Evolutionary conservation across 208 protist species (phyloP).

Genomic region (Acanthamoeba rhysodes): DNA sequence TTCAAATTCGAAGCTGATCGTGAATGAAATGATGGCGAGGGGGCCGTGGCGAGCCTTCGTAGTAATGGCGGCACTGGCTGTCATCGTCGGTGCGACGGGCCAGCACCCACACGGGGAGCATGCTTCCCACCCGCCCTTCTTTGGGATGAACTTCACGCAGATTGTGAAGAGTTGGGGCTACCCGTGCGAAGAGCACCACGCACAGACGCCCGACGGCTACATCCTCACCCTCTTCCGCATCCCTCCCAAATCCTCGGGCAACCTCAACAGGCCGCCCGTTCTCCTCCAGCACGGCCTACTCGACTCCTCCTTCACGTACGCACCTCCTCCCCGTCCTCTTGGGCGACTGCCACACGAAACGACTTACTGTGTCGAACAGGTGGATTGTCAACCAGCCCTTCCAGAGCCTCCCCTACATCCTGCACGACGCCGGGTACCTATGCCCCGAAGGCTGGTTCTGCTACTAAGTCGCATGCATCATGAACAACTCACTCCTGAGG

Average conservation of each 20-base stretch:
- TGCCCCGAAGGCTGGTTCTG: not conserved
- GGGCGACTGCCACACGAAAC: not conserved
- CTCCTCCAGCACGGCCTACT: slow-evolving; percentile 80
- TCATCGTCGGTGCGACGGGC: too few relatives aligned
- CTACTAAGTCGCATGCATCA: too few relatives aligned
- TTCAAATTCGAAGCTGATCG: too few relatives aligned
- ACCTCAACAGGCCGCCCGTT: not conserved
- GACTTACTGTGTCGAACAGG: not conserved
- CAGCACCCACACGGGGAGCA: too few relatives aligned
- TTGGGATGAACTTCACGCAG: slow-evolving; percentile 18
- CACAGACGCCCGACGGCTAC: slow-evolving; percentile 78
- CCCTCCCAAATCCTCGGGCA: not conserved
- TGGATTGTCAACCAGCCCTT: slow-evolving; percentile 81
- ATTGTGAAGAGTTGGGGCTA: slow-evolving; percentile 73
- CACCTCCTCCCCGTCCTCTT: not conserved
- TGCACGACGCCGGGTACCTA: slow-evolving; percentile 80
- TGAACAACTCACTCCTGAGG: too few relatives aligned
- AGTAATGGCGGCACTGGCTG: too few relatives aligned
- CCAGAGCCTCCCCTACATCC: slow-evolving; percentile 82
- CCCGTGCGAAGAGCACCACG: slow-evolving; percentile 78
- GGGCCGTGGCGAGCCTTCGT: too few relatives aligned
- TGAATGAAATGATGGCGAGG: too few relatives aligned
- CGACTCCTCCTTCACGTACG: slow-evolving; percentile 79
- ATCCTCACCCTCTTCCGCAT: slow-evolving; percentile 77
- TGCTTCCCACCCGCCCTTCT: not conserved